Base-by-base conservation (phyloP, 805 yeast genomes). In the Sugiyamaella valdiviana region DNA sequence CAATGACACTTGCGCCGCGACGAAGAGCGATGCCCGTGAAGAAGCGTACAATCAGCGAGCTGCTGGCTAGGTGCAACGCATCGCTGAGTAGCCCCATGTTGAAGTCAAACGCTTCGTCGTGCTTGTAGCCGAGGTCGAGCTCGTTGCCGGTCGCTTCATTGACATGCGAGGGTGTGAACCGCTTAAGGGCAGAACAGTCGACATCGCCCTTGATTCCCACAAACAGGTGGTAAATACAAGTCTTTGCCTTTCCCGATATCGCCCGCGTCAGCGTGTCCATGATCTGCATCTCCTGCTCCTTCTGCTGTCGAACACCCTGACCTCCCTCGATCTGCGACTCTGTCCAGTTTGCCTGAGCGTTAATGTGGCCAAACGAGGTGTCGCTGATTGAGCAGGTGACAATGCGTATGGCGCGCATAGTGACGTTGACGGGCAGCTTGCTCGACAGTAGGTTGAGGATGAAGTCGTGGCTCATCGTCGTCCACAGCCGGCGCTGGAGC, bases 321-420 rank as follows among this genome's bases (percentile, higher is more conserved):
- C 7, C 32, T 10, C 32, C 36, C 36, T 41, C 36, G 3, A 21
- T 35, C 44, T 41, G 44, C 5, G 23, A 41, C 19, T 44, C 46
- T 10, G 32, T 26, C 19, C 41, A 19, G 32, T 32, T 44, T 6
- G 24, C 19, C 20, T 41, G 20, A 10, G 46, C 24, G 24, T 42
- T 37, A 24, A 46, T 42, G 23, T 46, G 50, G 10, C 50, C 50
- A 24, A 46, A 20, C 14, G 50, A 46, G n/a, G 35, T 37, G 5
- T 42, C 45, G 10, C 46, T 36, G 15, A 46, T 42, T 9, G 50
- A 46, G 23, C 37, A 37, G 15, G 37, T 23, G 15, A 50, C 12
- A 10, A 45, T 17, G 12, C 24, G 17, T 39, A 45, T 20, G 5
- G 44, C 24, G 20, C 38, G 42, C 16, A 20, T 26, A 20, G 39